Base-by-base conservation (phyloP, 352 stramenopile genomes). In the Phytophthora europaea region DNA sequence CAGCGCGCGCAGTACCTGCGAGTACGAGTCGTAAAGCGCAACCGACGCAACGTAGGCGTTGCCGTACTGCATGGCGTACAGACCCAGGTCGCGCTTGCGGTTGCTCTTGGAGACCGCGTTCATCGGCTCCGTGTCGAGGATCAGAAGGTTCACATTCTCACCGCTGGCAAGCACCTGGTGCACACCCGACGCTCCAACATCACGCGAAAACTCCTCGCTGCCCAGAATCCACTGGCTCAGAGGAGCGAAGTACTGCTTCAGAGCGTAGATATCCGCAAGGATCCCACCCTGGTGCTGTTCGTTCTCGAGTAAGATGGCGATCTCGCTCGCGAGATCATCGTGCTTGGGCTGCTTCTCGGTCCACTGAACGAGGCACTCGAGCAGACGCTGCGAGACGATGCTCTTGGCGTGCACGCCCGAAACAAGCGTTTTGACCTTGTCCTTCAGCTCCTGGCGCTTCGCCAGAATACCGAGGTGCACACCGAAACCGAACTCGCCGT, bases 1-100 rank as follows among this genome's bases (percentile, higher is more conserved):
- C 55, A 98, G 76, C n/a, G 93, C 90, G 51, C 93, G 87, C 53
- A 98, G 81, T 50, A 97, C 84, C 63, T 94, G 87, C 56, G 87
- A 93, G 73, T 95, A 93, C 70, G 85, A 94, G 73, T 94, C 89
- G 82, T 98, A 97, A 15, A 98, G 76, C 40, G 90, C 92, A 5
- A 98, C 92, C 1, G 91, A 98, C 6, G 94, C 94, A 51, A 98
- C 92, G 73, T 98, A 98, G 1, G 94, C 89, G 76, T 98, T 97
- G 67, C 95, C 92, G 72, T 98, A 98, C 68, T 96, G 93, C 94
- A 98, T 98, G 18, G 95, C 94, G 57, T 98, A 98, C 56, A 97
- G 78, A 36, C 93, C 94, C 15, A 98, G 82, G 58, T 97, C 92
- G 43, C 95, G 95, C 83, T 98, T 98, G 70, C 88, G 87, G 78